Conservation (phyloP, 345 rosid species). For the Gossypium herbaceum region DNA sequence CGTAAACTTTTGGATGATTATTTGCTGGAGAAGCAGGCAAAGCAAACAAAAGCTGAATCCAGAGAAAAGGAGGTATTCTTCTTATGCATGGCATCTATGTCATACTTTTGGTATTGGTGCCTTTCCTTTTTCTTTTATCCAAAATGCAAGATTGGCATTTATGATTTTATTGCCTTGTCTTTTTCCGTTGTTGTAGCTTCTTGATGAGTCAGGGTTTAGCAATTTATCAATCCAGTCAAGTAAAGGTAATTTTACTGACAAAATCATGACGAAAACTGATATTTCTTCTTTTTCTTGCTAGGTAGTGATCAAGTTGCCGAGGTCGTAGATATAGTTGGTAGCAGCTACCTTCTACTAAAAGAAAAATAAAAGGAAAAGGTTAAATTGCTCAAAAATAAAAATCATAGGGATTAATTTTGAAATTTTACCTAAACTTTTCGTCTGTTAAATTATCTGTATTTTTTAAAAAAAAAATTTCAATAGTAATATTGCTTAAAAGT, state of each 20-base stretch:
- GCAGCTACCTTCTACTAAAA: constrained; percentile 41
- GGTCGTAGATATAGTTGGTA: constrained; percentile 82
- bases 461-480: background rate
- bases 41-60: constrained; percentile 45
- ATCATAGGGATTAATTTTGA: too few relatives aligned
- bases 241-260: constrained; percentile 46
- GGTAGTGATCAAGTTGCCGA: constrained; percentile 61
- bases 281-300: constrained; percentile 21
- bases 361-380: too few relatives aligned
- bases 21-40: constrained; percentile 48
- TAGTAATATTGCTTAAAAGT: background rate
- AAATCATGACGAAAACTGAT: background rate
- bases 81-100: background rate
- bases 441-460: too few relatives aligned
- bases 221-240: constrained; percentile 53
- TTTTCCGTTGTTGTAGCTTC: constrained; percentile 44
- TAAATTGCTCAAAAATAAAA: too few relatives aligned
- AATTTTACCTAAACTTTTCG: too few relatives aligned
- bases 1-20: constrained; percentile 69
- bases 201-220: constrained; percentile 60
- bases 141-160: background rate
- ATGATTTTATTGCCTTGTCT: constrained; percentile 20
- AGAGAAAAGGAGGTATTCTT: constrained; percentile 74
- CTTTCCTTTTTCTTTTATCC: constrained; percentile 12
- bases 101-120: constrained; percentile 7